phyloP scores from a whole-genome alignment of 495 filamentous ascomycete genomes.

The Neurospora sp. region DNA sequence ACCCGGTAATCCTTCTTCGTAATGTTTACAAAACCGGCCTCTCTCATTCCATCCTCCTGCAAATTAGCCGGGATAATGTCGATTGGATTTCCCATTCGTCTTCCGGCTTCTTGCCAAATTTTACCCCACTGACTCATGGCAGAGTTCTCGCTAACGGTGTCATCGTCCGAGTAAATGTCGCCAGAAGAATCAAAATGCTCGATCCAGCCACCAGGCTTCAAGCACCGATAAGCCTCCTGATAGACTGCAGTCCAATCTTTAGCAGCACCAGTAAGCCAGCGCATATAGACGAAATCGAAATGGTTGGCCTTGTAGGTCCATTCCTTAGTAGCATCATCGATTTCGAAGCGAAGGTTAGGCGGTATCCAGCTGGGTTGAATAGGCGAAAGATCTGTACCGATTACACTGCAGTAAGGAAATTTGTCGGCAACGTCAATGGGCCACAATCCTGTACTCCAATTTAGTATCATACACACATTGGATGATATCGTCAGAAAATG shows the following conservation, averaged over 20 bases:
- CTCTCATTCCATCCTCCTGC: slow-evolving; percentile 11
- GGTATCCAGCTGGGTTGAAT: slow-evolving; percentile 41
- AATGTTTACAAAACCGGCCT: slow-evolving; percentile 15
- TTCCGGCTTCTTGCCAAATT: slow-evolving; percentile 15
- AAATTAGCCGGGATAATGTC: slow-evolving; percentile 8
- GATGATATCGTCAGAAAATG: neutral
- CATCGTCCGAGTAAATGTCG: neutral
- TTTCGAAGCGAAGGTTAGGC: slow-evolving; percentile 37
- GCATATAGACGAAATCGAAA: slow-evolving; percentile 49
- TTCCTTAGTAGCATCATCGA: slow-evolving; percentile 38
- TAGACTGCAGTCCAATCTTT: slow-evolving; percentile 38
- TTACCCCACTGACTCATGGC: slow-evolving; percentile 14
- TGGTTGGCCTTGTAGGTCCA: slow-evolving; percentile 34
- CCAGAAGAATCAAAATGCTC: slow-evolving; percentile 1
- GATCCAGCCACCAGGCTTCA: slow-evolving; percentile 30
- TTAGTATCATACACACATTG: slow-evolving; percentile 1
- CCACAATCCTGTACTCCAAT: slow-evolving; percentile 6
- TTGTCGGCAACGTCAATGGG: slow-evolving; percentile 28
- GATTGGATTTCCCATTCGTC: slow-evolving; percentile 13
- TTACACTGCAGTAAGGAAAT: slow-evolving; percentile 38
- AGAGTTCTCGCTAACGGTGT: neutral
- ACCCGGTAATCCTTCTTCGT: neutral
- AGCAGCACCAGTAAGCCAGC: slow-evolving; percentile 43
- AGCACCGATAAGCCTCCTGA: slow-evolving; percentile 17
- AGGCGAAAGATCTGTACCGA: slow-evolving; percentile 52